Base-by-base conservation (phyloP, 495 filamentous ascomycete species). In the Annulohypoxylon nitens region DNA sequence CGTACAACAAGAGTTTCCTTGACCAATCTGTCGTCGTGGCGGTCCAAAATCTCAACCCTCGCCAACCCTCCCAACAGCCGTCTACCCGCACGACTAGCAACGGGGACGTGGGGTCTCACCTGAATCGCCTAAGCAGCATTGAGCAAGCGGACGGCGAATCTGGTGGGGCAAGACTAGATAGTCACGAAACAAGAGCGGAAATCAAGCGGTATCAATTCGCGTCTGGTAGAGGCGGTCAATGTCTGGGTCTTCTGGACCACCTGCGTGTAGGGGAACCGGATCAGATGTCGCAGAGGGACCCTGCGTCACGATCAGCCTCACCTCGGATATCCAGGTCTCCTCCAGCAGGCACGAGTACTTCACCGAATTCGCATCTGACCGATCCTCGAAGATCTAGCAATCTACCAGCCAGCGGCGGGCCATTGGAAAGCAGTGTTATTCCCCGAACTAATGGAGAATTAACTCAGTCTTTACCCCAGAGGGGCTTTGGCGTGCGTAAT, bases 241-340 rank as follows among this genome's bases (percentile, higher is more conserved):
- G 86, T 86, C 82, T 81, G 78, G 81, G 81, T 83, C 76, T 77
- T 79, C 78, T 76, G 81, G 83, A 79, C 78, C 75, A 75, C 75
- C 78, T 79, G 81, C 78, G 83, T 79, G 81, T 80, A 85, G 84
- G 87, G 85, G 87, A 86, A 83, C 83, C 83, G 86, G 83, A 81
- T 83, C 85, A 84, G 83, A 89, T 89, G 87, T 88, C 85, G 79
- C 84, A 87, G 84, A 86, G 83, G 82, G 84, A 81, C 76, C 75
- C 82, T 82, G 81, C 78, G 76, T 79, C 81, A 82, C 81, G 75
- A 77, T 80, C 84, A 83, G 65, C 80, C 77, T 86, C 87, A 66
- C 78, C 78, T 70, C 74, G 75, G 76, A 78, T 80, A 76, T 70
- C 76, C 34, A 74, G 69, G 62, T 75, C 76, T 65, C 73, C 78